phyloP scores from a whole-genome alignment of 1,284 basidiomycete genomes.

The Apiotrichum siamense region DNA sequence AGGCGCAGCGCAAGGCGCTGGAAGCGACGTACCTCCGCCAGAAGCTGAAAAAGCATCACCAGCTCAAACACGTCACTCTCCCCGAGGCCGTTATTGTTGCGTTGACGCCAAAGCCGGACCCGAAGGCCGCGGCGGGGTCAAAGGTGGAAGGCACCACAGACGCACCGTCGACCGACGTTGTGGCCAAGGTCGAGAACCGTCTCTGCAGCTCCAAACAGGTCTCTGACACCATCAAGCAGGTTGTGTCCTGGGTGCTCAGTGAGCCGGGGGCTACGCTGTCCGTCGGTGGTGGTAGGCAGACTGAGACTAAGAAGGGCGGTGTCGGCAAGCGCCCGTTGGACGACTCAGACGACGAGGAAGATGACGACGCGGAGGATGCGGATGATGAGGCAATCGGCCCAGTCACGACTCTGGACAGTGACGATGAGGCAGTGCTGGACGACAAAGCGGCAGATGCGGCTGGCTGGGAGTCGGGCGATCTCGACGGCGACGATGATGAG shows the following conservation, averaged over 20 bases:
- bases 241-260: conserved; percentile 50
- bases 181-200: conserved; percentile 63
- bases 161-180: conserved; percentile 51
- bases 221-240: conserved; percentile 56
- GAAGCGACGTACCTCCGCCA: conserved; percentile 59
- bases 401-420: conserved; percentile 8
- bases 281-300: conserved; percentile 8
- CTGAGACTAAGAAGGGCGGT: conserved; percentile 13
- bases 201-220: conserved; percentile 70
- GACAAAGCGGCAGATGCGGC: conserved; percentile 49
- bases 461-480: conserved; percentile 56
- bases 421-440: conserved; percentile 19
- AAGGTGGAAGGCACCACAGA: too few species aligned
- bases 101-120: conserved; percentile 14
- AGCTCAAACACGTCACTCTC: conserved; percentile 37
- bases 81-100: conserved; percentile 45
- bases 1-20: conserved; percentile 56
- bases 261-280: conserved; percentile 41
- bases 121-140: conserved; percentile 26
- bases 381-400: background rate
- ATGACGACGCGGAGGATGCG: conserved; percentile 12
- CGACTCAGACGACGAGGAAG: conserved; percentile 11
- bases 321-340: background rate
- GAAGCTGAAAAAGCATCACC: conserved; percentile 68
- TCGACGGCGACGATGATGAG: conserved; percentile 22